phyloP scores from a whole-genome alignment of 768 basidiomycete genomes.

The Tephrocybe sp. region DNA sequence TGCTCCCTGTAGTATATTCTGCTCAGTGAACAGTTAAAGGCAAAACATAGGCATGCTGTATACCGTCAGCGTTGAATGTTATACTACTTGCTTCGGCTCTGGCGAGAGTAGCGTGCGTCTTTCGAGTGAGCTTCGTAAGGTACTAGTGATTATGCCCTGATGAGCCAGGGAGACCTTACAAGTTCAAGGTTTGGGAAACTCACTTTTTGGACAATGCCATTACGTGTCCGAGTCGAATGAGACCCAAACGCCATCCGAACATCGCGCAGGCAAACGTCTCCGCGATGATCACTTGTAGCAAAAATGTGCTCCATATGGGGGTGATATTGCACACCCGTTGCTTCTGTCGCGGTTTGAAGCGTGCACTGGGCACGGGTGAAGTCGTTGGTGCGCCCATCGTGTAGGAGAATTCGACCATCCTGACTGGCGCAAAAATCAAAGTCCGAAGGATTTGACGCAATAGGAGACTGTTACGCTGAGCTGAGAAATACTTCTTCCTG shows the following conservation, averaged over 20 bases:
- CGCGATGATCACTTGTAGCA: conserved; percentile 56
- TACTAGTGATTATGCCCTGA: conserved; percentile 28
- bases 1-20: conserved; percentile 43
- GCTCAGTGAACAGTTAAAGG: background rate
- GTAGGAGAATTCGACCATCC: conserved; percentile 63
- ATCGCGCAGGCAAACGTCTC: conserved; percentile 67
- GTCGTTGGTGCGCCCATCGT: conserved; percentile 49
- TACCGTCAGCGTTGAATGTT: conserved; percentile 66
- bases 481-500: conserved; percentile 69
- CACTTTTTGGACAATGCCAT: conserved; percentile 58
- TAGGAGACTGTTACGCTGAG: conserved; percentile 46
- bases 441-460: background rate
- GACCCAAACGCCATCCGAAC: conserved; percentile 72
- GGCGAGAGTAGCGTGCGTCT: conserved; percentile 35
- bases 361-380: conserved; percentile 43
- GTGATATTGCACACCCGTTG: conserved; percentile 66
- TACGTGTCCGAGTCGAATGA: conserved; percentile 34
- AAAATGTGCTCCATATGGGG: conserved; percentile 69
- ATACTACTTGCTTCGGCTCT: conserved; percentile 71
- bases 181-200: background rate
- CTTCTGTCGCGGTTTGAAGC: conserved; percentile 51
- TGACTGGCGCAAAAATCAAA: conserved; percentile 48
- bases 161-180: background rate
- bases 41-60: conserved; percentile 8
- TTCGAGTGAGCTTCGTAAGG: conserved; percentile 42